Evolutionary conservation across 805 yeast genomes (phyloP), one percentile per base, ranked within the genome.

Genomic region (Danielia reshetovae): DNA sequence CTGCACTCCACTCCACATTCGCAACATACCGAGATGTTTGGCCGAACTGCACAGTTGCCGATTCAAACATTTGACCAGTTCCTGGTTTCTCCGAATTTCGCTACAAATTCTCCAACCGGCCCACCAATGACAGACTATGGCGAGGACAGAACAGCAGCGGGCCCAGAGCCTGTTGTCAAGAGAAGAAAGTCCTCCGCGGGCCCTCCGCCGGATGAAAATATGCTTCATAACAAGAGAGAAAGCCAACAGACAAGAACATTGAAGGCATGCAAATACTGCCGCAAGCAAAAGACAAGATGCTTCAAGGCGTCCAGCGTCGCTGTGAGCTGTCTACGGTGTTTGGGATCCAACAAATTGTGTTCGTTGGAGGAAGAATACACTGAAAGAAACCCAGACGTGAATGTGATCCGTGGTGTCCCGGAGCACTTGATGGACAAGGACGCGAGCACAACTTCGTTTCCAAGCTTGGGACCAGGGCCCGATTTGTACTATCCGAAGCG

Each of bases 281-380:
- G 82, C 28, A 67, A 63, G 32, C 77, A 72, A 40, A 77, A 77
- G 59, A 73, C 86, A 1, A 58, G 83, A 38, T 81, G 88, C 45
- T 72, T 79, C 49, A 72, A 79, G 32, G 66, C 77, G 9, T 64
- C 73, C 1, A 65, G 59, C 17, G 62, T 68, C 12, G 46, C 59
- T 5, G 54, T 60, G 7, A 63, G 75, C 2, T 81, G 88, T 57
- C 55, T 79, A 14, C 57, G 86, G 15, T 81, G 88, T 49, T 57
- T 65, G 1, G 75, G 79, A 4, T 55, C 79, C 24, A 72, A 68
- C 5, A 57, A 65, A 19, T 57, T 52, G 15, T 81, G 88, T 46
- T 74, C 80, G 6, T 73, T 79, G 45, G 72, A 62, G 18, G 23
- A 10, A 1, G 50, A 46, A 12, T 43, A 36, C 23, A 35, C 26